Conservation (phyloP, 1,284 basidiomycete species). For the Ustilago cynodontis region DNA sequence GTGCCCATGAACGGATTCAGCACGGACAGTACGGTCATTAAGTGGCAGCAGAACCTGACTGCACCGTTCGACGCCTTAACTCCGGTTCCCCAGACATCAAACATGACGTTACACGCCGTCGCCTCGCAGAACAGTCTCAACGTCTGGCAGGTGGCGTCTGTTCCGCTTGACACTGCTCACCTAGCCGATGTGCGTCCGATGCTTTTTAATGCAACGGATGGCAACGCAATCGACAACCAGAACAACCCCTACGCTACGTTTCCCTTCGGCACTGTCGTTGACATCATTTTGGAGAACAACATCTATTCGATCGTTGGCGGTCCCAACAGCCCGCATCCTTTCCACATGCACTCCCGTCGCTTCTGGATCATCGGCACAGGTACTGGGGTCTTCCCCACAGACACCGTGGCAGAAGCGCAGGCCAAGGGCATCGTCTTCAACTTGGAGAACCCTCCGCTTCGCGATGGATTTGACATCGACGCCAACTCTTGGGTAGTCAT, state of each 20-base stretch:
- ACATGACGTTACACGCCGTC: slow-evolving; percentile 54
- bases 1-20: slow-evolving; percentile 44
- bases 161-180: slow-evolving; percentile 46
- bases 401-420: slow-evolving; percentile 42
- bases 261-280: slow-evolving; percentile 47
- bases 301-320: slow-evolving; percentile 53
- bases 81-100: slow-evolving; percentile 26
- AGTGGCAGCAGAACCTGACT: slow-evolving; percentile 44
- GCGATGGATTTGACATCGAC: slow-evolving; percentile 55
- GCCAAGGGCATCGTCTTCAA: slow-evolving; percentile 32
- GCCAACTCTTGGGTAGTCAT: slow-evolving; percentile 53
- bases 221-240: slow-evolving; percentile 27
- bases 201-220: slow-evolving; percentile 50
- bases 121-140: slow-evolving; percentile 56
- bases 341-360: slow-evolving; percentile 53
- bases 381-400: slow-evolving; percentile 37
- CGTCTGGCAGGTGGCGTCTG: slow-evolving; percentile 53
- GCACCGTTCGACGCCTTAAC: slow-evolving; percentile 39
- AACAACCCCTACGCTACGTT: slow-evolving; percentile 44
- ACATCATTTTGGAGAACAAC: slow-evolving; percentile 56
- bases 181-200: slow-evolving; percentile 47
- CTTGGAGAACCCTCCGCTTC: slow-evolving; percentile 46
- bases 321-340: slow-evolving; percentile 54
- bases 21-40: slow-evolving; percentile 26
- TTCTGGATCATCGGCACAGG: slow-evolving; percentile 56